A percentile compares a stretch with the other conserved stretches of the same genome.
Conservation (phyloP, 257 asterid species). For the Nicotiana otophora region DNA sequence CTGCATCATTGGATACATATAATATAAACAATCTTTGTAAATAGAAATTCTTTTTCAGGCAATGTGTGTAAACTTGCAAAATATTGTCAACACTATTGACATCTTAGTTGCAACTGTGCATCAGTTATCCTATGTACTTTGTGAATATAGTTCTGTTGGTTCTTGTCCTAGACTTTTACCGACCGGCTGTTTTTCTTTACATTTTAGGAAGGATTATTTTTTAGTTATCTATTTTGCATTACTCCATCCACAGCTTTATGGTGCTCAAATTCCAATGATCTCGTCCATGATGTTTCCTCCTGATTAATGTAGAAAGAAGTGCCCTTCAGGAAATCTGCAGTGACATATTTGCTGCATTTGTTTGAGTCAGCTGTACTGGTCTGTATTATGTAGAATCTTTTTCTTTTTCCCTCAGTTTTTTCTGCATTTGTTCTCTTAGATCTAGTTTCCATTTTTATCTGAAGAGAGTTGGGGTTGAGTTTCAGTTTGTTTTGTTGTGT, state of each 20-base stretch:
- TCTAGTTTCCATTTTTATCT: not conserved
- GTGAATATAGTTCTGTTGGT: not conserved
- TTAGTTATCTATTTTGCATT: not conserved
- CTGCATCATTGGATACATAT: not conserved
- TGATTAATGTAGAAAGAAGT: not conserved
- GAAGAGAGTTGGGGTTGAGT: not conserved
- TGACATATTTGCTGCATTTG: not conserved
- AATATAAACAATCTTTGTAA: not conserved
- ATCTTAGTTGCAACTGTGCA: not conserved
- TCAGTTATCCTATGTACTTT: not conserved
- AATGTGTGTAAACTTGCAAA: not conserved
- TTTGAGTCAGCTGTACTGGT: not conserved
- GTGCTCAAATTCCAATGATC: not conserved
- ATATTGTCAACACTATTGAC: not conserved
- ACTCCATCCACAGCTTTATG: not conserved
- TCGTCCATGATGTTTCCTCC: not conserved
- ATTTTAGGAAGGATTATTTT: not conserved
- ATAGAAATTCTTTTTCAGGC: not conserved
- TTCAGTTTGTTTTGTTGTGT: not conserved
- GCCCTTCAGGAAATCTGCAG: not conserved
- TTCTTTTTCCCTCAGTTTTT: not conserved
- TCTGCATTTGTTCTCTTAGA: not conserved
- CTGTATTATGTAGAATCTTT: not conserved
- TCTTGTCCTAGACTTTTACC: not conserved
- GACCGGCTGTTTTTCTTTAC: not conserved